phyloP scores from a whole-genome alignment of 257 asterid genomes.

The Nicotiana noctiflora region DNA sequence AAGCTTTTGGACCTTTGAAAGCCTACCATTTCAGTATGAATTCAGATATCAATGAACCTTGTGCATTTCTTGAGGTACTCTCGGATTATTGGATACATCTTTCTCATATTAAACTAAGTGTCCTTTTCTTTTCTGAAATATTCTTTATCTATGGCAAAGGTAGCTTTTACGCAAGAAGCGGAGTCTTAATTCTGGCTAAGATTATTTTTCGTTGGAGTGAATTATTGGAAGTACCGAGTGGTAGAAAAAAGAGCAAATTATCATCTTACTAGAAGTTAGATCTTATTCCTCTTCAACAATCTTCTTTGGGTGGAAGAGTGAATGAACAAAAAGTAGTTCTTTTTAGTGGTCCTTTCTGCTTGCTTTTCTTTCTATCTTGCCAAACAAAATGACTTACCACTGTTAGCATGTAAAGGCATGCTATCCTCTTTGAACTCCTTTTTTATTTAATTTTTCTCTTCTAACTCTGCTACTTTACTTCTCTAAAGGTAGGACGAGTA shows the following conservation, averaged over 20 bases:
- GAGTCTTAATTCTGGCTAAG: not conserved
- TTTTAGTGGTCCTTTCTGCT: not conserved
- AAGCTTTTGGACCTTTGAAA: constrained; percentile 79
- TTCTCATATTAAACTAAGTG: not conserved
- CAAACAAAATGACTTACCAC: not conserved
- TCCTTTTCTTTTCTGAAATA: not conserved
- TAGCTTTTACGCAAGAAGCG: not conserved
- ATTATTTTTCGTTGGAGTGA: not conserved
- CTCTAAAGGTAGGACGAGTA: not conserved
- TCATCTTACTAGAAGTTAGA: not conserved
- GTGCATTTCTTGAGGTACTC: constrained; percentile 90
- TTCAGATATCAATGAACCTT: constrained; percentile 39
- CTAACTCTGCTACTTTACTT: not conserved
- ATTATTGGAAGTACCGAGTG: not conserved
- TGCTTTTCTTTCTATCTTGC: too few species aligned
- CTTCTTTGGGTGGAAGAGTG: not conserved
- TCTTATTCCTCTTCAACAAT: not conserved
- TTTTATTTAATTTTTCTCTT: not conserved
- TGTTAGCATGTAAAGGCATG: not conserved
- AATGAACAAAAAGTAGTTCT: not conserved
- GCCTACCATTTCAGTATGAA: constrained; percentile 59
- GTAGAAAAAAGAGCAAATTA: not conserved
- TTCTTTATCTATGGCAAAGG: not conserved
- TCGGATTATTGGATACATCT: not conserved
- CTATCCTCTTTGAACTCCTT: not conserved